Conservation (phyloP, 1,284 basidiomycete genomes). For the Grifola frondosa region DNA sequence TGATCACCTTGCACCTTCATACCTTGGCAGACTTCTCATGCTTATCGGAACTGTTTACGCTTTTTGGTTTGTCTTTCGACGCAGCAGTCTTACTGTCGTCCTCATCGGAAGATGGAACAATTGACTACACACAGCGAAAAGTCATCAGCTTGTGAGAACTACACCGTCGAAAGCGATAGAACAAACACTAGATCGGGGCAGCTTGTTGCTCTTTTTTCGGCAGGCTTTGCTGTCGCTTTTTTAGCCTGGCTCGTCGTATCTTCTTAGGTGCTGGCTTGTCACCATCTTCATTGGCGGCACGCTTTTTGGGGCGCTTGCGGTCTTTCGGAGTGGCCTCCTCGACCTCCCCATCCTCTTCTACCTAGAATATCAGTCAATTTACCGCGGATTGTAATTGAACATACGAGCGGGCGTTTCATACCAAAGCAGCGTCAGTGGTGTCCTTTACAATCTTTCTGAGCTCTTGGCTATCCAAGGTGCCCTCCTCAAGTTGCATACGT, state of each 20-base stretch:
- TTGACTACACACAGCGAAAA: slow-evolving; percentile 16
- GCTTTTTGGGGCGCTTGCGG: background rate
- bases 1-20: background rate
- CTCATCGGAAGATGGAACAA: slow-evolving; percentile 23
- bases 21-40: background rate
- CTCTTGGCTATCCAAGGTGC: slow-evolving; percentile 39
- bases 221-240: background rate
- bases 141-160: background rate
- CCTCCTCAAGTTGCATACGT: slow-evolving; percentile 39
- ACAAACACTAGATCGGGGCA: slow-evolving; percentile 25
- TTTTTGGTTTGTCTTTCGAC: slow-evolving; percentile 5
- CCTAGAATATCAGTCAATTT: background rate
- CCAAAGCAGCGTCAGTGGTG: slow-evolving; percentile 41
- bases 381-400: background rate
- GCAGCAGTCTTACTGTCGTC: slow-evolving; percentile 6
- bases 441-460: slow-evolving; percentile 46
- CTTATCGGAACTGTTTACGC: background rate
- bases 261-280: slow-evolving; percentile 9
- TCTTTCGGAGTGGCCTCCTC: background rate
- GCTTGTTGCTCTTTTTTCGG: slow-evolving; percentile 13
- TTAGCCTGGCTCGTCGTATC: slow-evolving; percentile 7
- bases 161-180: background rate
- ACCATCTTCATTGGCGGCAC: slow-evolving; percentile 9
- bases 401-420: slow-evolving; percentile 23
- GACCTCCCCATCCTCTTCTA: slow-evolving; percentile 5